Evolutionary conservation across 495 filamentous ascomycete genomes (phyloP).

Genomic region (Rhizodiscina lignyota): DNA sequence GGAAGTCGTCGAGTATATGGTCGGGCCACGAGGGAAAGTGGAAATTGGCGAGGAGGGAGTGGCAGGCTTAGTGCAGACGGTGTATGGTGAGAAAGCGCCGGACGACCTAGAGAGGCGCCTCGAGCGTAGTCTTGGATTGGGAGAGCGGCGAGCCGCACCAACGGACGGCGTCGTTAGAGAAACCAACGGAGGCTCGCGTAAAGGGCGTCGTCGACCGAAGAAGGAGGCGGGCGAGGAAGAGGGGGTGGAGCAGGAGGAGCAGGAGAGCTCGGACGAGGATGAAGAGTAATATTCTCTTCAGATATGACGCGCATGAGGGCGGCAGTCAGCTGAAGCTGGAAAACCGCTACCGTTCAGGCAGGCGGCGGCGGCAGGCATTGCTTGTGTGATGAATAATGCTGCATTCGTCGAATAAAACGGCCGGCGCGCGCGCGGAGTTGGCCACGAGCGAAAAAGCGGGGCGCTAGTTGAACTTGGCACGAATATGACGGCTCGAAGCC

Average conservation of each 20-base stretch:
- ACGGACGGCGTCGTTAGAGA: slow-evolving; percentile 1
- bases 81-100: slow-evolving; percentile 25
- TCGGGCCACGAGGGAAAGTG: slow-evolving; percentile 71
- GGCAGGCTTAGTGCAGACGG: slow-evolving; percentile 46
- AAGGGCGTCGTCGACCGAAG: not conserved
- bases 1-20: slow-evolving; percentile 56
- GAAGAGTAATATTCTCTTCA: not conserved
- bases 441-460: too few relatives aligned
- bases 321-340: too few relatives aligned
- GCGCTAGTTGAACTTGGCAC: too few relatives aligned
- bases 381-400: too few relatives aligned
- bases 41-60: slow-evolving; percentile 66
- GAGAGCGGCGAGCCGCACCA: slow-evolving; percentile 4
- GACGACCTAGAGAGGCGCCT: slow-evolving; percentile 21
- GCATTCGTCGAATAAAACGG: too few relatives aligned
- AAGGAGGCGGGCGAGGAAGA: not conserved
- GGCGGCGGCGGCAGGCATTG: too few relatives aligned
- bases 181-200: not conserved
- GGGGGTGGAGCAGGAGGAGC: slow-evolving; percentile 2
- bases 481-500: too few relatives aligned
- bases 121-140: slow-evolving; percentile 17
- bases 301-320: too few relatives aligned
- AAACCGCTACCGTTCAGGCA: too few relatives aligned
- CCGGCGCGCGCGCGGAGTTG: too few relatives aligned
- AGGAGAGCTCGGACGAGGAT: too few relatives aligned